Base-by-base conservation (phyloP, 768 basidiomycete genomes). In the Russula dissimulans region DNA sequence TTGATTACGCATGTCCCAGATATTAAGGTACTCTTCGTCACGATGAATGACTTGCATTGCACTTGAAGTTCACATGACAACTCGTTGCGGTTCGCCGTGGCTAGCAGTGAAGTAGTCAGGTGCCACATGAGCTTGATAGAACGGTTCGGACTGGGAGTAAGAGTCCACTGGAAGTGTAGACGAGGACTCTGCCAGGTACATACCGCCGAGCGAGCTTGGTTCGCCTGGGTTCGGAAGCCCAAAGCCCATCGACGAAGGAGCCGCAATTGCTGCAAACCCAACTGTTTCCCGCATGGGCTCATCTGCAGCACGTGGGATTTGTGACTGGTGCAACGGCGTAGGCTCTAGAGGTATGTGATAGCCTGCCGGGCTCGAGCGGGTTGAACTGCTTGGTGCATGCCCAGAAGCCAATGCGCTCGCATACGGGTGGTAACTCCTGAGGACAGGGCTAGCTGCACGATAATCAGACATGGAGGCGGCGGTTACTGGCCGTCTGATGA, bases 271-370 rank as follows among this genome's bases (percentile, higher is more conserved):
- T 15, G 55, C 31, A 14, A 56, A 52, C 39, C 53, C 32, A 10
- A 51, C 42, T 18, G 61, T 3, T 14, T 50, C 60, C 29, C 49
- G 60, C 43, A 32, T 18, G 18, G 34, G 57, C 47, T 59, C 64
- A 50, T 64, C 66, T 55, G 58, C 63, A 62, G 67, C 64, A 57
- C 60, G 59, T 61, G 50, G 53, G 39, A 57, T 63, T 56, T 62
- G 56, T 29, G 63, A 56, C 66, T 57, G 54, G 32, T 55, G 57
- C 44, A 52, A 51, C 41, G 64, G 62, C n/a, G 62, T 49, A 49
- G 42, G 69, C 18, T 66, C 72, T 26, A 73, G 65, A 26, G 22
- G 86, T 78, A 68, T 86, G 81, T 64, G 84, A 81, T 49, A 80
- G 78, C 54, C 83, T 75, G 60, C 71, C 65, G 67, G 71, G 58